phyloP scores from a whole-genome alignment of 2,329 filamentous ascomycete species.

The Plenodomus biglobosus region DNA sequence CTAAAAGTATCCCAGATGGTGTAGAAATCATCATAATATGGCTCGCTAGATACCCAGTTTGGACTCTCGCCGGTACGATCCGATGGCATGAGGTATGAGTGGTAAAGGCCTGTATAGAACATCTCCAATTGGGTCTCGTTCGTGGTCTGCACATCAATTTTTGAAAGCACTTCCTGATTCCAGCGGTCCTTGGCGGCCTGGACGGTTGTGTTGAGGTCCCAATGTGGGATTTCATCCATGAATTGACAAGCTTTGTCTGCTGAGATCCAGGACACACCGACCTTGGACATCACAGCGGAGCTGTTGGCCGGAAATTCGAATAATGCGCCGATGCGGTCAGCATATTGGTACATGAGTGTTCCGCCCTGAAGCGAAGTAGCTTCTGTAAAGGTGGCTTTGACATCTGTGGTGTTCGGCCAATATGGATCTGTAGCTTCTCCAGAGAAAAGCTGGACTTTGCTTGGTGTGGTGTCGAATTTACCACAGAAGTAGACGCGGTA shows the following conservation, averaged over 20 bases:
- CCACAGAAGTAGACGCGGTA: constrained; percentile 29
- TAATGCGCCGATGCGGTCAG: constrained; percentile 52
- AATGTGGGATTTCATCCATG: constrained; percentile 47
- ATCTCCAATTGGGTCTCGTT: constrained; percentile 57
- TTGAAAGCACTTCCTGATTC: constrained; percentile 57
- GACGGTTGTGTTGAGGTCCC: constrained; percentile 45
- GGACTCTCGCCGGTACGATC: constrained; percentile 73
- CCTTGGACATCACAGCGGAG: constrained; percentile 47
- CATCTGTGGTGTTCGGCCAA: constrained; percentile 13
- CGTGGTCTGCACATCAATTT: constrained; percentile 56
- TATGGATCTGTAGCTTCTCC: constrained; percentile 27
- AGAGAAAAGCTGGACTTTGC: constrained; percentile 51
- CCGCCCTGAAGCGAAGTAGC: neutral
- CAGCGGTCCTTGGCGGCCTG: constrained; percentile 45
- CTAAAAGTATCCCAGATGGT: constrained; percentile 70
- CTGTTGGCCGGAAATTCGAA: constrained; percentile 48
- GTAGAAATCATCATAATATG: constrained; percentile 71
- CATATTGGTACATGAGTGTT: neutral
- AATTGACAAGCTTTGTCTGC: constrained; percentile 51
- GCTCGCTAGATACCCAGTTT: constrained; percentile 63
- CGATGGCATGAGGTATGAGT: constrained; percentile 67
- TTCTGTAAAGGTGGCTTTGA: constrained; percentile 22
- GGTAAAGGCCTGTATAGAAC: constrained; percentile 69
- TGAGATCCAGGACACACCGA: constrained; percentile 55
- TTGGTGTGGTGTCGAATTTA: constrained; percentile 27